These are phyloP conservation scores for Fusarium devonianum DNA, from an alignment of 2,329 filamentous ascomycete genomes.

Conservation along the genomic window DNA sequence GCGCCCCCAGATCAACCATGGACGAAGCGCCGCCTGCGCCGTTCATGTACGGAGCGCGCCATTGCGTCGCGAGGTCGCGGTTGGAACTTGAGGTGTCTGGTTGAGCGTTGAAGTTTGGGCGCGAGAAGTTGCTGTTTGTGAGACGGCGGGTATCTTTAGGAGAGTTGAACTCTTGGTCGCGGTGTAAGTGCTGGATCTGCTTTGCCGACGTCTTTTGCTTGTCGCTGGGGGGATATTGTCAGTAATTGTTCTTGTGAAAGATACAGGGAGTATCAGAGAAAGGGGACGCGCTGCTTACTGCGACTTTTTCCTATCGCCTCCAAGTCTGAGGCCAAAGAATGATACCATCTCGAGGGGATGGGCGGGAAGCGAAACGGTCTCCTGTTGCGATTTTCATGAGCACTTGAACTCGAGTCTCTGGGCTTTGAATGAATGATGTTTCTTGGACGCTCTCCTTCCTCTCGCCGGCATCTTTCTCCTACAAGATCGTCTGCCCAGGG, in stretches of 20 bases:
- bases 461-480: conserved; percentile 24
- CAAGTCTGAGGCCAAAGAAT: conserved; percentile 65
- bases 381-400: conserved; percentile 22
- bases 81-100: conserved; percentile 52
- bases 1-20: conserved; percentile 53
- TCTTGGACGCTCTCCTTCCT: conserved; percentile 2
- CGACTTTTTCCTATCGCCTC: conserved; percentile 65
- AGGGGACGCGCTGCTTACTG: conserved; percentile 46
- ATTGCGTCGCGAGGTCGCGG: conserved; percentile 36
- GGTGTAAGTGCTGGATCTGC: conserved; percentile 23
- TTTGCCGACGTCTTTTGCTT: conserved; percentile 29
- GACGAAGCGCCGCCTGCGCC: conserved; percentile 52
- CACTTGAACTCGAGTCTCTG: not conserved
- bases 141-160: conserved; percentile 44
- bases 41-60: conserved; percentile 46
- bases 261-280: not conserved
- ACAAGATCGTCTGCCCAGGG: conserved; percentile 30
- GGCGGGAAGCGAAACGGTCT: conserved; percentile 1
- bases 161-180: conserved; percentile 3
- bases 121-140: conserved; percentile 46
- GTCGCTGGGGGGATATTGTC: conserved; percentile 27
- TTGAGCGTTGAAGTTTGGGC: conserved; percentile 47
- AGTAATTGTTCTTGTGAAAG: conserved; percentile 1
- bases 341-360: conserved; percentile 58
- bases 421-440: conserved; percentile 1